A percentile compares a stretch with the other conserved stretches of the same genome.
Conservation (phyloP, 2,329 filamentous ascomycete genomes). For the Dryadomyces quercus-mongolicae region DNA sequence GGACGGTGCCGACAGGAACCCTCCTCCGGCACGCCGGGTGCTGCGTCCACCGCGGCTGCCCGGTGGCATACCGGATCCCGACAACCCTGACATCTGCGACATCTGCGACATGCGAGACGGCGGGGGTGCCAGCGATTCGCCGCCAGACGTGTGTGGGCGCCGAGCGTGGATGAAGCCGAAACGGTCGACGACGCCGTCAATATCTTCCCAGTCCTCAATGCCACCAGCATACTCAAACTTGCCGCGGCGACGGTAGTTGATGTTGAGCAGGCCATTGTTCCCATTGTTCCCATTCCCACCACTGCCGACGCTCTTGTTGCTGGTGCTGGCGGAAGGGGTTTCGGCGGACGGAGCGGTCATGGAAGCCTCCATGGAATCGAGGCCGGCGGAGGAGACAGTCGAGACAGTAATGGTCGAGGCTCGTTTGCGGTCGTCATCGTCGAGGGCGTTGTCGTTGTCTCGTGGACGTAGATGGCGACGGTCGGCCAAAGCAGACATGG, state of each 20-base stretch:
- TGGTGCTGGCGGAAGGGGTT: not conserved
- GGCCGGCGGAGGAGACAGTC: not conserved
- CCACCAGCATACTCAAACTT: slow-evolving; percentile 42
- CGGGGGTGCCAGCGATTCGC: not conserved
- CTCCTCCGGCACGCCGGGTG: too few species aligned
- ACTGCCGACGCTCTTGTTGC: not conserved
- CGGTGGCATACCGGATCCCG: not conserved
- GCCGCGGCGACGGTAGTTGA: slow-evolving; percentile 11
- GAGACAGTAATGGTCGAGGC: not conserved
- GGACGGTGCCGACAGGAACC: not conserved
- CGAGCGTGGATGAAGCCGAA: slow-evolving; percentile 53
- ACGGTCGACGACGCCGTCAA: slow-evolving; percentile 51
- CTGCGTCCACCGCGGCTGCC: not conserved
- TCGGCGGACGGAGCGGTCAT: not conserved
- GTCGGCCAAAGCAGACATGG: not conserved
- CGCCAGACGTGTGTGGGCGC: slow-evolving; percentile 22
- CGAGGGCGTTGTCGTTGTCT: not conserved
- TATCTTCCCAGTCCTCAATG: slow-evolving; percentile 55
- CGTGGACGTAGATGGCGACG: not conserved
- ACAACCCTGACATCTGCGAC: not conserved
- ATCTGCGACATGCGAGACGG: not conserved
- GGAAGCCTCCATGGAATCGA: not conserved
- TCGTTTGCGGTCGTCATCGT: not conserved
- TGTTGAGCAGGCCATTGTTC: not conserved
- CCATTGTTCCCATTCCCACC: not conserved